A percentile compares a stretch with the other conserved stretches of the same genome.
Evolutionary conservation across 1,284 basidiomycete genomes (phyloP).

Genomic region (Ganoderma boninense): DNA sequence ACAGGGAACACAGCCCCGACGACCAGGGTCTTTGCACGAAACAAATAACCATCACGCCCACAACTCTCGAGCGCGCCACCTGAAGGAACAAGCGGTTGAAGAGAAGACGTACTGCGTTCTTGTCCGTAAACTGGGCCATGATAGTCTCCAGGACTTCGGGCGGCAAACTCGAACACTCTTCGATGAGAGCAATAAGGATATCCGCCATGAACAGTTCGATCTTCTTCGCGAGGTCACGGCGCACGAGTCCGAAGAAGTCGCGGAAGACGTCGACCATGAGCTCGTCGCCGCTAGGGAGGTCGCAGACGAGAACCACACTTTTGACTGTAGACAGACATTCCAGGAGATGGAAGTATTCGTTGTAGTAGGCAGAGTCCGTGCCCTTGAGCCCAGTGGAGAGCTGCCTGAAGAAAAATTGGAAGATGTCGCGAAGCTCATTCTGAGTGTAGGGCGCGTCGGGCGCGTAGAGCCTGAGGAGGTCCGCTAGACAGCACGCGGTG

Average conservation of each 20-base stretch:
- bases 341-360: slow-evolving; percentile 92
- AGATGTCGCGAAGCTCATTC: slow-evolving; percentile 90
- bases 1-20: not conserved
- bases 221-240: slow-evolving; percentile 88
- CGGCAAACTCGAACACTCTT: slow-evolving; percentile 84
- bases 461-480: slow-evolving; percentile 93
- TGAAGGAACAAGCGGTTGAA: not conserved
- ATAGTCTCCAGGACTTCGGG: slow-evolving; percentile 83
- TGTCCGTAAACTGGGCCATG: slow-evolving; percentile 87
- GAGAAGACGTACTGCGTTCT: slow-evolving; percentile 63
- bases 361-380: slow-evolving; percentile 78
- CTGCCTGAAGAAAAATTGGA: slow-evolving; percentile 93
- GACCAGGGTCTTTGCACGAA: not conserved
- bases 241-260: slow-evolving; percentile 83
- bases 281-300: slow-evolving; percentile 88
- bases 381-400: slow-evolving; percentile 80
- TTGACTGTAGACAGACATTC: slow-evolving; percentile 95
- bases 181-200: slow-evolving; percentile 89
- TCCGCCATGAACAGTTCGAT: slow-evolving; percentile 90
- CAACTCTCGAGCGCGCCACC: not conserved
- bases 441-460: slow-evolving; percentile 97
- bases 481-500: slow-evolving; percentile 93
- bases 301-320: slow-evolving; percentile 93
- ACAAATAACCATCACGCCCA: not conserved
- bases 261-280: slow-evolving; percentile 87